Evolutionary conservation across 2,329 filamentous ascomycete species (phyloP).

Genomic region (Xylaria sp.): DNA sequence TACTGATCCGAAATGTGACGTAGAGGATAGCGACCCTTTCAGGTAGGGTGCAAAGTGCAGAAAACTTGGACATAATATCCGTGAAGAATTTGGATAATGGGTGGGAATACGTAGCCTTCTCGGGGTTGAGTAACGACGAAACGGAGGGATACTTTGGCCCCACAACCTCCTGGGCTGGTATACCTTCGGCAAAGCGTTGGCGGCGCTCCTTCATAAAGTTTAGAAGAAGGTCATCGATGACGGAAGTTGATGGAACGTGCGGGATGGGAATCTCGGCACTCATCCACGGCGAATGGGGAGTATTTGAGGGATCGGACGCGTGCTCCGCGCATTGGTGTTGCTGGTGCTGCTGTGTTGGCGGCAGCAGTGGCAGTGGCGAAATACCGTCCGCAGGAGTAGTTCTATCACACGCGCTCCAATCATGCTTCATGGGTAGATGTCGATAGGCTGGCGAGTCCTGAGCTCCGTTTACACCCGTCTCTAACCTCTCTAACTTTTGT

Average conservation of each 20-base stretch:
- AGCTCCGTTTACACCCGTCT: conserved; percentile 54
- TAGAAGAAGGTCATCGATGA: conserved; percentile 78
- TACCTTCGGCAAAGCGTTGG: conserved; percentile 69
- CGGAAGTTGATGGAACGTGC: conserved; percentile 73
- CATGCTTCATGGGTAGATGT: conserved; percentile 57
- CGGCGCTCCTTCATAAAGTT: conserved; percentile 76
- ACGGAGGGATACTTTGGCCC: conserved; percentile 83
- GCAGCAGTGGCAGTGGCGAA: not conserved
- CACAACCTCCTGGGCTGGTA: conserved; percentile 67
- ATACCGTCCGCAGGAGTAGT: conserved; percentile 7
- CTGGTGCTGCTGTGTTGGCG: conserved; percentile 1
- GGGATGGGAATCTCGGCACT: conserved; percentile 50
- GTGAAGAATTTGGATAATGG: conserved; percentile 85
- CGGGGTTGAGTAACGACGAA: conserved; percentile 76
- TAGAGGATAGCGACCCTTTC: conserved; percentile 84
- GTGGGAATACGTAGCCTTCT: conserved; percentile 66
- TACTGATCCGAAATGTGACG: conserved; percentile 78
- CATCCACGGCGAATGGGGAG: not conserved
- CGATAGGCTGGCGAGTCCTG: conserved; percentile 53
- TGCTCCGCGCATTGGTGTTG: conserved; percentile 25
- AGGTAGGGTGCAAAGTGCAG: conserved; percentile 76
- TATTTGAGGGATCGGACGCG: conserved; percentile 4
- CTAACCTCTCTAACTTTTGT: conserved; percentile 59
- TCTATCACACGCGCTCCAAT: conserved; percentile 46
- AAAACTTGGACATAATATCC: conserved; percentile 84